Base-by-base conservation (phyloP, 352 stramenopile species). In the Phytophthora tubulina region DNA sequence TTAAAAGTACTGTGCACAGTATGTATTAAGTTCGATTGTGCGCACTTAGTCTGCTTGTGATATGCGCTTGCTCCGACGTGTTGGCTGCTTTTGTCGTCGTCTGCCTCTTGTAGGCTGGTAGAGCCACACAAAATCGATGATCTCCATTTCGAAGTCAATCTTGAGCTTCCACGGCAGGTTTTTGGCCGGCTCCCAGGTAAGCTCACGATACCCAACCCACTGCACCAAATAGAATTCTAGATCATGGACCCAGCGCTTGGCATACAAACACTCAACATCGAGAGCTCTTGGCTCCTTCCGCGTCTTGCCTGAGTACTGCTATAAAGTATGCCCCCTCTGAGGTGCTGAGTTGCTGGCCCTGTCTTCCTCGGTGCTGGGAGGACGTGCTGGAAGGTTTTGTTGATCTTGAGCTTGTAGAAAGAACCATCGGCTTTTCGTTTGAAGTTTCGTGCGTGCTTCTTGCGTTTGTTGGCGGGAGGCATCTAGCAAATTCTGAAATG, bases 221-320 rank as follows among this genome's bases (percentile, higher is more conserved):
- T 68, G 60, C 7, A 61, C 41, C 3, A 68, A 15, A 6, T 68
- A 61, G 49, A 61, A 68, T 11, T 51, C 30, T 3, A 51, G 8
- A 0, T 44, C 33, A 31, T 68, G 54, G 3, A 68, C 52, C 50
- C 49, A 53, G 3, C 36, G 30, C 41, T 68, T 68, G 3, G 60
- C 48, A 17, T 54, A 55, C 15, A 68, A 3, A 3, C 31, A 5
- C 14, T 54, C 36, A 0, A 68, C 46, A 0, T 52, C 14, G 15
- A 21, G 58, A 30, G 53, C 21, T 38, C 38, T 27, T 38, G n/a
- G 6, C 31, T 14, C 4, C 38, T 7, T 2, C 53, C 38, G 4
- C 38, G 35, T 5, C 38, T 15, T 33, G 51, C 53, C 38, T 42
- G 35, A 5, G 2, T 27, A 6, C 21, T 15, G 21, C 7, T 30